Percentiles rank a stretch among this genome's conserved stretches.
phyloP scores from a whole-genome alignment of 1,139 yeast species.

The Kurtzmaniella quercitrusa region DNA sequence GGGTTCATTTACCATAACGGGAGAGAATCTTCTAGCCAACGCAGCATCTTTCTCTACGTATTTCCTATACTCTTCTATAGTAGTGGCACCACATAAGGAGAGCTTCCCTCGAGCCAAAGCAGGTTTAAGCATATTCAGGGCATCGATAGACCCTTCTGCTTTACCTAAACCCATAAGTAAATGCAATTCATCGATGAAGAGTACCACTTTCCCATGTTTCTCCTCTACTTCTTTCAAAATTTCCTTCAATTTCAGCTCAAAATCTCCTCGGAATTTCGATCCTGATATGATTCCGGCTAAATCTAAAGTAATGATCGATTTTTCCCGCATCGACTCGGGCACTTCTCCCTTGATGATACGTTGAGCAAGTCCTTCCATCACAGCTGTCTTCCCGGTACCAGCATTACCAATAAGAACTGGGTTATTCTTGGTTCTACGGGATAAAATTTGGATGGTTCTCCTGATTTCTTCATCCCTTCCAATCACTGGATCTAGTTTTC shows the following conservation, averaged over 20 bases:
- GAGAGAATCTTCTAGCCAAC: slow-evolving; percentile 85
- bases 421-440: slow-evolving; percentile 89
- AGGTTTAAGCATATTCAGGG: slow-evolving; percentile 88
- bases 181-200: slow-evolving; percentile 92
- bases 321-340: slow-evolving; percentile 88
- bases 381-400: slow-evolving; percentile 96
- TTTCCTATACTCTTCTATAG: slow-evolving; percentile 80
- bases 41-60: slow-evolving; percentile 93
- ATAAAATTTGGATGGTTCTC: slow-evolving; percentile 85
- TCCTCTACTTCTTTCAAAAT: slow-evolving; percentile 87
- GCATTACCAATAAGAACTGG: slow-evolving; percentile 94
- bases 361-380: slow-evolving; percentile 95
- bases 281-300: slow-evolving; percentile 89
- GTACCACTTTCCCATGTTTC: slow-evolving; percentile 69
- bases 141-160: slow-evolving; percentile 94
- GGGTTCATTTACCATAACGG: slow-evolving; percentile 88
- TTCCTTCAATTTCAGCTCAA: slow-evolving; percentile 81
- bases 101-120: slow-evolving; percentile 90
- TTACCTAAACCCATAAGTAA: slow-evolving; percentile 89
- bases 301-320: slow-evolving; percentile 78
- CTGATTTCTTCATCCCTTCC: slow-evolving; percentile 95
- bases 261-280: slow-evolving; percentile 93
- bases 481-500: slow-evolving; percentile 93
- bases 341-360: slow-evolving; percentile 87
- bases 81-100: slow-evolving; percentile 96